Percentiles rank a stretch among this genome's conserved stretches.
These are phyloP conservation scores for Orychophragmus violaceus DNA, from an alignment of 345 rosid species.

Conservation along the genomic window DNA sequence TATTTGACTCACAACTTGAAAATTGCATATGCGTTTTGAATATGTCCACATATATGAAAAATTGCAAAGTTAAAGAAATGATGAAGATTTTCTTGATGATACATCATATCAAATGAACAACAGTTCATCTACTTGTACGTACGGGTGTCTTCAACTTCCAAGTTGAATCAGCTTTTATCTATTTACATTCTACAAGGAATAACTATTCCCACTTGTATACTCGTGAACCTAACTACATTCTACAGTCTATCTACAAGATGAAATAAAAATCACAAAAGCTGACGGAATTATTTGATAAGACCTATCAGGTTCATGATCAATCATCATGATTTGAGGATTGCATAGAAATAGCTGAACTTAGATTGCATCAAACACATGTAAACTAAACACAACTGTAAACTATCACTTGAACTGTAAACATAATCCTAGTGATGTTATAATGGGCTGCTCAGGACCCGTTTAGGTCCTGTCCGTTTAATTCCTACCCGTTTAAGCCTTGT, in stretches of 20 bases:
- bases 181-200: neutral
- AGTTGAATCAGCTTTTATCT: slow-evolving; percentile 13
- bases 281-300: neutral
- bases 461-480: no score
- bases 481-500: no score
- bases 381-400: neutral
- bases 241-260: slow-evolving; percentile 7
- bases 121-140: slow-evolving; percentile 6
- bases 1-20: neutral
- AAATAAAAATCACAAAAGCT: slow-evolving; percentile 5
- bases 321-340: neutral
- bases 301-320: slow-evolving; percentile 1
- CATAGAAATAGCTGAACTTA: neutral
- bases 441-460: no score
- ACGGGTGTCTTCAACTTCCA: neutral
- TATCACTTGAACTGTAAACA: neutral
- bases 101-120: slow-evolving; percentile 22
- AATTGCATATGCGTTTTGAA: neutral
- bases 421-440: no score
- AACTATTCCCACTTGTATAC: slow-evolving; percentile 5
- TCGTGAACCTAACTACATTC: neutral
- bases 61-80: neutral
- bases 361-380: neutral
- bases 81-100: slow-evolving; percentile 9
- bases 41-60: neutral